Base-by-base conservation (phyloP, 345 rosid genomes). In the Erucastrum elatum region DNA sequence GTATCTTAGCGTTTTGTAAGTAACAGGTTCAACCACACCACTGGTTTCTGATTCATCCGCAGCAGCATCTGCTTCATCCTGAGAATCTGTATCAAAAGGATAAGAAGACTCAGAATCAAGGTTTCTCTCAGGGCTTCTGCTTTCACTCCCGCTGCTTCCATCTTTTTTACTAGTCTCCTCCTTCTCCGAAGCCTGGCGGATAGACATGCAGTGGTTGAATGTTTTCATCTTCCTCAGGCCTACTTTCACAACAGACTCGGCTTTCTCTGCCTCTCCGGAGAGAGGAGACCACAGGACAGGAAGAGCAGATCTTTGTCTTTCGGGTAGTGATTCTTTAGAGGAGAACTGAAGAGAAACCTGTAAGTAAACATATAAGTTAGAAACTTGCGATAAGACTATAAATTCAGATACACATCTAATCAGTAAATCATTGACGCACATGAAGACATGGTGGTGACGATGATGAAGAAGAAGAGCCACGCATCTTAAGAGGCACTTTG, bases 211-310 rank as follows among this genome's bases (percentile, higher is more conserved):
- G 60, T 83, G 87, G 0, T 92, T 92, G 68, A 92, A 90, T 4
- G 90, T 84, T 79, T 92, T 94, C 44, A 94, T 95, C 87, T 87
- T 92, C 75, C 94, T 87, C 49, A 94, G 86, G 62, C 98, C 94
- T 13, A 92, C 93, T 89, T 94, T 94, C 1, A 94, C 87, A 49
- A 90, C 95, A 76, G 97, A 92, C 84, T 94, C 96, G 12, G 89
- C 86, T 83, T 90, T 91, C 63, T 87, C 97, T 7, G 84, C 80
- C 64, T 92, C 96, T 39, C 83, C 88, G 1, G 84, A 74, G 11
- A 71, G 87, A 27, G 88, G 84, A 26, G 95, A 86, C 7, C 83
- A 90, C 59, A 84, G 71, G 58, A 85, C 69, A 70, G 97, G 84
- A 61, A 82, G 79, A 62, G 78, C 60, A 16, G 73, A 74, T 55